Evolutionary conservation across 2,329 filamentous ascomycete genomes (phyloP), one percentile per base, ranked within the genome.

Genomic region (Myrmaecium sp.): DNA sequence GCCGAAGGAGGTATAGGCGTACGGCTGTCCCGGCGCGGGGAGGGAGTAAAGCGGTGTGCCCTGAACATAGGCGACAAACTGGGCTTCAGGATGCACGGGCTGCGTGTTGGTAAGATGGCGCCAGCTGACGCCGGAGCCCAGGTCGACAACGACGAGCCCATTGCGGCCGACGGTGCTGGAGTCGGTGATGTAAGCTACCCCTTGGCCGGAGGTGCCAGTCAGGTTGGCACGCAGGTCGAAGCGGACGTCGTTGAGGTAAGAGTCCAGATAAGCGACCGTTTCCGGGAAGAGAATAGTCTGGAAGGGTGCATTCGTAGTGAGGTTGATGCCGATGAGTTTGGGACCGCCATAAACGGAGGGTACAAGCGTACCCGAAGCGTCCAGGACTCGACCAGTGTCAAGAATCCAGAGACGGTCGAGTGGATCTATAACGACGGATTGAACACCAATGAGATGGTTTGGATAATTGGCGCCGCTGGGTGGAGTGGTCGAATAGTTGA

Each of bases 131-230:
- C 58, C 58, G 0, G 54, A 55, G 5, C 54, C 57, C 5, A 65
- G 54, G 30, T 66, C 62, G 17, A 60, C 62, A 9, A 61, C 43
- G 26, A 66, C 46, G 28, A 66, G 54, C 3, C 54, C 62, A 28
- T 60, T 63, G 27, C 55, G 54, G 19, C 62, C 60, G 39, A 62
- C 57, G 23, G 40, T 38, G 23, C 49, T 57, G 17, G 53, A 58
- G 35, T 67, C 63, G 14, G 61, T 65, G 37, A 66, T 64, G 39
- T 67, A 67, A 0, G 60, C 61, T 9, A 65, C 37, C 11, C 62
- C 62, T 15, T 54, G 35, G 3, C 60, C 59, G 3, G 49, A 48
- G 9, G 42, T 33, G 20, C 21, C 20, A 1, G 56, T 57, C 5
- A 60, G 17, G 11, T 41, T 38, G 3, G 54, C 27, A 9, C 54